These are phyloP conservation scores for Magnaporthiopsis rhizophila DNA, from an alignment of 2,329 filamentous ascomycete species.

Conservation along the genomic window DNA sequence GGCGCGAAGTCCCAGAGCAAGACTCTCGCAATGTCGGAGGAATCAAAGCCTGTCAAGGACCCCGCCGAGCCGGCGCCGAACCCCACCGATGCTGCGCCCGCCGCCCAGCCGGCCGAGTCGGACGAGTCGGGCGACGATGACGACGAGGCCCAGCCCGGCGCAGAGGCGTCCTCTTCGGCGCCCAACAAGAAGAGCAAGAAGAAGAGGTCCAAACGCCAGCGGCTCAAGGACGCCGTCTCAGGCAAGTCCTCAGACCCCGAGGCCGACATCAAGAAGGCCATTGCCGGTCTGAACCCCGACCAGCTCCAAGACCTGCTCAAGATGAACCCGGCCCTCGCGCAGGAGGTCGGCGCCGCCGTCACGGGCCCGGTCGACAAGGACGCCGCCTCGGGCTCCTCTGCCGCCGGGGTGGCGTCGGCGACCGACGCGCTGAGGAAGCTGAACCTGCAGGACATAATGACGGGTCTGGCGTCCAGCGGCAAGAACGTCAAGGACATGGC, in stretches of 20 bases:
- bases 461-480: constrained; percentile 64
- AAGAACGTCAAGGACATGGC: constrained; percentile 96
- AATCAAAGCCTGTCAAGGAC: constrained; percentile 55
- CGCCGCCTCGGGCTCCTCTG: constrained; percentile 15
- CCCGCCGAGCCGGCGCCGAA: constrained; percentile 32
- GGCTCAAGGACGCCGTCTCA: constrained; percentile 40
- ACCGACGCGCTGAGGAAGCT: constrained; percentile 52
- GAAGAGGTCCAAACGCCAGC: constrained; percentile 58
- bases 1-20: neutral
- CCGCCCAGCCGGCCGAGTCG: constrained; percentile 36
- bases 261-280: constrained; percentile 39
- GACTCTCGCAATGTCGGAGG: constrained; percentile 40
- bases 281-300: constrained; percentile 44
- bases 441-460: constrained; percentile 64
- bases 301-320: constrained; percentile 59
- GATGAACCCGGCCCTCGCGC: constrained; percentile 64
- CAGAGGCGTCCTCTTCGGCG: constrained; percentile 18
- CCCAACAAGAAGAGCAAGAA: constrained; percentile 49
- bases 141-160: constrained; percentile 18
- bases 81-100: constrained; percentile 17
- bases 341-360: constrained; percentile 36
- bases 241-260: constrained; percentile 28
- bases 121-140: constrained; percentile 40
- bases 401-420: constrained; percentile 28
- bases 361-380: constrained; percentile 13